Base-by-base conservation (phyloP, 2,329 filamentous ascomycete genomes). In the Lachnellula suecica region DNA sequence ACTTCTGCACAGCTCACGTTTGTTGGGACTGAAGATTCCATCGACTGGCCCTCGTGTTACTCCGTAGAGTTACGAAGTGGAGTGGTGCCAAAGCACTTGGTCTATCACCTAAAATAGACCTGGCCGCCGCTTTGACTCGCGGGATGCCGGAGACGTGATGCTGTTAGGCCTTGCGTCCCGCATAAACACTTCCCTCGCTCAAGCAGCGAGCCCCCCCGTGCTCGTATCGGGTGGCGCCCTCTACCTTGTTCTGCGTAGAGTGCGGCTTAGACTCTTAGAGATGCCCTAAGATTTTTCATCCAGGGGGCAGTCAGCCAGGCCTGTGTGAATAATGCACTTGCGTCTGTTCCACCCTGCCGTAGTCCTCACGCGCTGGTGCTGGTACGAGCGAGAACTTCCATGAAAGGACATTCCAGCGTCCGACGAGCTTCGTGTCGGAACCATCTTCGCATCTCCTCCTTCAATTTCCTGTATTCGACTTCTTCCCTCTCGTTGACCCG, bases 401-500 rank as follows among this genome's bases (percentile, higher is more conserved):
- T n/a, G n/a, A n/a, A n/a, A n/a, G n/a, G 11, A 37, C 37, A 45
- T 44, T 48, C 24, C 45, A 44, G 35, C 9, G 22, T 24, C 24
- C 20, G 27, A 20, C 43, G 34, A 41, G 25, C 45, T 48, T 48
- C 20, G 29, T 45, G 43, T 44, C 44, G 52, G 47, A 49, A 51
- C 49, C 55, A 44, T 51, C 49, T 56, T n/a, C n/a, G n/a, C n/a
- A n/a, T 55, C 56, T 46, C 44, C 42, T 44, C 40, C 24, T 24
- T 22, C 40, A n/a, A 37, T 53, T 54, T 54, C 57, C 51, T 52
- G 44, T 54, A 48, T 49, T 47, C 35, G 11, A 29, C 27, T 9
- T 43, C 15, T 42, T 53, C 20, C 35, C 41, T 35, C 40, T 53
- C 44, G 20, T 50, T 37, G 37, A 49, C 51, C 72, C 71, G 71